Evolutionary conservation across 495 filamentous ascomycete species (phyloP), one percentile per base, ranked within the genome.

Genomic region (Trichoderma virens): DNA sequence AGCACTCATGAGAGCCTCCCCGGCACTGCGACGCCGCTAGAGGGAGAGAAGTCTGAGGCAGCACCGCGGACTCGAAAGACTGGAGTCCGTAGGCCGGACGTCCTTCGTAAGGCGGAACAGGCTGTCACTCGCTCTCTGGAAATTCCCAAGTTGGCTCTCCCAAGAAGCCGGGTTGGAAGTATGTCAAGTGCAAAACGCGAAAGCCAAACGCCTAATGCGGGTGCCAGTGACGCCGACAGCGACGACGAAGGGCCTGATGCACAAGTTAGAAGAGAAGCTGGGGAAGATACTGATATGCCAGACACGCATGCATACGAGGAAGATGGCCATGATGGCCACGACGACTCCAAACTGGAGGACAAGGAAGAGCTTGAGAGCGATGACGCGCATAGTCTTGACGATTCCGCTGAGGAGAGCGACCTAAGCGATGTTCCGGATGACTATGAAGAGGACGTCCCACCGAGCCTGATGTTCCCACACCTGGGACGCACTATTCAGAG

Each of bases 371-470:
- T 70, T 13, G 72, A 74, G 34, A 67, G 62, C 14, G 73, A 73
- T 45, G 72, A 71, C 2, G 69, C 69, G 30, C 67, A 73, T 16
- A 76, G 71, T 16, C 87, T 90, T 65, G 90, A 91, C 63, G 88
- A 84, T 61, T 90, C 87, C 0, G 90, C 92, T 67, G 89, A 91
- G 65, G 90, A 93, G 74, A 92, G 88, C 70, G 90, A 92, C 65
- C 74, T 92, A 8, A 91, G 87, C 62, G 90, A 93, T 62, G 81
- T 87, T 38, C 80, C 82, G 3, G 78, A 83, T 16, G 78, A 77
- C 59, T 76, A 79, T 35, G 79, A 83, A 61, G 74, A 80, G 54
- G 75, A 80, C 20, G 71, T 75, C 59, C 75, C 77, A 8, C 70
- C 77, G 31, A 71, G 74, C 30, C 60, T 81, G 39, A 71, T 82